Evolutionary conservation across 192 early-diverging fungal genomes (phyloP).

Genomic region (Entomortierella lignicola): DNA sequence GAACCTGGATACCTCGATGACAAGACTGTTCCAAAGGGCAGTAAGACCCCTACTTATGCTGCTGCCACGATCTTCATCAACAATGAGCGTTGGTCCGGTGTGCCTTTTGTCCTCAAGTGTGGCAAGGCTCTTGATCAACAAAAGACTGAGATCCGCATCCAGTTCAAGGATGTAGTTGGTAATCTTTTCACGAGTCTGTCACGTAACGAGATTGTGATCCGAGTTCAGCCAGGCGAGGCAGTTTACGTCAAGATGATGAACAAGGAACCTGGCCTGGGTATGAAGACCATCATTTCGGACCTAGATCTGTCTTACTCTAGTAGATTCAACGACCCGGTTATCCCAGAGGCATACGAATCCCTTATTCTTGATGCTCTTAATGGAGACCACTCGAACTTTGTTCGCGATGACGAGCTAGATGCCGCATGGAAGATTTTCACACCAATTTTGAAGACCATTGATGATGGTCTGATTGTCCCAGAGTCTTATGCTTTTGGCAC

Average conservation of each 20-base stretch:
- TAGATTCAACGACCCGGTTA: conserved; percentile 88
- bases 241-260: conserved; percentile 98
- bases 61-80: conserved; percentile 88
- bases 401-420: conserved; percentile 91
- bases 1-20: conserved; percentile 96
- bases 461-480: conserved; percentile 56
- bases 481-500: conserved; percentile 84
- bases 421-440: conserved; percentile 99
- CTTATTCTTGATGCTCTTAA: conserved; percentile 92
- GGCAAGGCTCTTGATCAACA: conserved; percentile 93
- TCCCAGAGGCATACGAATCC: conserved; percentile 98
- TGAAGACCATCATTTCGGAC: conserved; percentile 87
- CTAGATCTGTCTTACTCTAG: conserved; percentile 93
- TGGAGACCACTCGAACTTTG: conserved; percentile 97
- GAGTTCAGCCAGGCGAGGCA: conserved; percentile 94
- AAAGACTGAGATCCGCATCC: conserved; percentile 96
- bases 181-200: conserved; percentile 80
- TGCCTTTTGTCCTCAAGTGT: conserved; percentile 88
- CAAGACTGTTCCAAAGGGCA: conserved; percentile 84
- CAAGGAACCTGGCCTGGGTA: conserved; percentile 92
- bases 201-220: conserved; percentile 96
- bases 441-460: conserved; percentile 90
- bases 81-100: conserved; percentile 95
- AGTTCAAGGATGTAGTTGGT: conserved; percentile 93
- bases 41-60: conserved; percentile 93